These are phyloP conservation scores for Aquilaria sinensis DNA, from an alignment of 345 rosid species.

Conservation along the genomic window DNA sequence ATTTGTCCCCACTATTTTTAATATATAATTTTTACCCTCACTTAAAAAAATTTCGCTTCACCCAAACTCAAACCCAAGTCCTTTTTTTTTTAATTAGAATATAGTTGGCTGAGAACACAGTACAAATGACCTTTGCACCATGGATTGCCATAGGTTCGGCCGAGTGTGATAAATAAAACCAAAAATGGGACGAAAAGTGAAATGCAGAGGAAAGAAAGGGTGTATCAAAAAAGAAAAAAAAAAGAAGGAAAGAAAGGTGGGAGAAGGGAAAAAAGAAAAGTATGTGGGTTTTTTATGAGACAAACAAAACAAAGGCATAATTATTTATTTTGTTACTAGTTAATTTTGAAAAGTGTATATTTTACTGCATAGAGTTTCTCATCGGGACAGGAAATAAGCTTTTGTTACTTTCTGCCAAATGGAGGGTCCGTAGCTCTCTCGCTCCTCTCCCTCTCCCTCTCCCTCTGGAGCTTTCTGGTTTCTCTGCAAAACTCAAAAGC, in stretches of 20 bases:
- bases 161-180: neutral
- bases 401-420: slow-evolving; percentile 32
- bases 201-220: no score
- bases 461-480: neutral
- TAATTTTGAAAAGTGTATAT: slow-evolving; percentile 12
- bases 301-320: slow-evolving; percentile 5
- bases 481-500: neutral
- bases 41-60: no score
- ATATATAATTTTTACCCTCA: no score
- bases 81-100: neutral
- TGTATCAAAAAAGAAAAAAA: neutral
- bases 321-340: no score
- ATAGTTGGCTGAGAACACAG: neutral
- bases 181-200: neutral
- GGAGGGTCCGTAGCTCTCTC: slow-evolving; percentile 45
- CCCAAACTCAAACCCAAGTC: neutral
- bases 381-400: slow-evolving; percentile 34
- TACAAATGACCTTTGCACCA: neutral
- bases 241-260: neutral
- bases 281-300: slow-evolving; percentile 6
- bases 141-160: slow-evolving; percentile 9
- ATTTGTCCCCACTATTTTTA: no score
- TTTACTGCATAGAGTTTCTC: slow-evolving; percentile 48
- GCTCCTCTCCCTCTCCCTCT: slow-evolving; percentile 13
- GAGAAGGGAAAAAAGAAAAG: neutral